phyloP scores from a whole-genome alignment of 148 eudicot species.

The Persicaria maculosa region DNA sequence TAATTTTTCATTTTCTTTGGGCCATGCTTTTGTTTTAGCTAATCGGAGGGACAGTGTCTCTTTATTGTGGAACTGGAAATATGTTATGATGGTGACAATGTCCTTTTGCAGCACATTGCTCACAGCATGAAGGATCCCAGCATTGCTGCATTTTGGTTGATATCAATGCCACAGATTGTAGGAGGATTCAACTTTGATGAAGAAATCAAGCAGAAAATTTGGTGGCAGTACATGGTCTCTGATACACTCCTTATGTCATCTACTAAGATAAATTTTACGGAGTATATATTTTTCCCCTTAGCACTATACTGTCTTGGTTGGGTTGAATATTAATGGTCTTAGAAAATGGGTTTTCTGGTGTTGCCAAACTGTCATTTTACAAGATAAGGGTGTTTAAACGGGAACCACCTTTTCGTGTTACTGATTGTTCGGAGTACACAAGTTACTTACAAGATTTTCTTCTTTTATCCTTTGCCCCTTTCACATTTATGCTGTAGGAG shows the following conservation, averaged over 20 bases:
- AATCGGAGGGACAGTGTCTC: neutral
- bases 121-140: constrained; percentile 94
- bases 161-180: constrained; percentile 85
- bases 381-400: neutral
- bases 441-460: neutral
- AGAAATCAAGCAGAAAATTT: constrained; percentile 81
- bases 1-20: constrained; percentile 12
- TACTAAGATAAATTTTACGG: neutral
- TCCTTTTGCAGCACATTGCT: constrained; percentile 65
- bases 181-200: constrained; percentile 87
- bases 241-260: constrained; percentile 2
- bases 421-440: neutral
- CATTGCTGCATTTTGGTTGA: constrained; percentile 94
- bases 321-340: neutral
- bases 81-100: neutral
- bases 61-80: neutral
- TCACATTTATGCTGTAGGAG: constrained; percentile 38
- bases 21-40: neutral
- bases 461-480: constrained; percentile 4
- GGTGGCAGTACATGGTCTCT: constrained; percentile 92
- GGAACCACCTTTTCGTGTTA: neutral
- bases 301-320: neutral
- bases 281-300: neutral
- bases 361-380: neutral
- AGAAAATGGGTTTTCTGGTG: no score